Evolutionary conservation across 2,329 filamentous ascomycete species (phyloP).

Genomic region (Claviceps purpurea): DNA sequence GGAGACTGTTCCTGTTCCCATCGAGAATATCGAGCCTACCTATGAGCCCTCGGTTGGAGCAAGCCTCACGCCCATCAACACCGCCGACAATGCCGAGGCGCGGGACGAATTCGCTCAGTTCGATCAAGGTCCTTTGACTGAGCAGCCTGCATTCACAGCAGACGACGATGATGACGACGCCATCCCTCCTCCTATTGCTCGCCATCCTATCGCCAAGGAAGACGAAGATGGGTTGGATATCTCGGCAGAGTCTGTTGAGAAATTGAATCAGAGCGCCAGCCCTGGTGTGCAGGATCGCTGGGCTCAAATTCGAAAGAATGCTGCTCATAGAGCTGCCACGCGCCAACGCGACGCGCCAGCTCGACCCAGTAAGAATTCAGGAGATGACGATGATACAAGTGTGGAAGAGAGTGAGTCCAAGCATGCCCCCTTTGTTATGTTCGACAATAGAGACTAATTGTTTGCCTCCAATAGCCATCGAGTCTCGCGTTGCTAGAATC

Average conservation of each 20-base stretch:
- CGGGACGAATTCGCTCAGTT: constrained; percentile 53
- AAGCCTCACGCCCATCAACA: constrained; percentile 45
- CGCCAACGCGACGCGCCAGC: constrained; percentile 53
- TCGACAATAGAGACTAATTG: constrained; percentile 10
- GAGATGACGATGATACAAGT: constrained; percentile 76
- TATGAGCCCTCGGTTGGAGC: constrained; percentile 14
- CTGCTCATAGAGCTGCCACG: constrained; percentile 62
- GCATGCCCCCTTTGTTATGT: neutral
- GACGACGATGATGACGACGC: constrained; percentile 37
- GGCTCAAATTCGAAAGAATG: constrained; percentile 93
- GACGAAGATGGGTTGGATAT: constrained; percentile 8
- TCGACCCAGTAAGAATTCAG: constrained; percentile 42
- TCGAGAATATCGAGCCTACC: constrained; percentile 9
- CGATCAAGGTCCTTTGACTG: constrained; percentile 75
- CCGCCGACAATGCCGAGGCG: constrained; percentile 44
- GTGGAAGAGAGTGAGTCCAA: constrained; percentile 75
- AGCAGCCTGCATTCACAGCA: constrained; percentile 75
- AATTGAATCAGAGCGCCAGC: constrained; percentile 20
- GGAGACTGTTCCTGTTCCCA: neutral
- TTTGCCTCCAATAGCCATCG: constrained; percentile 53
- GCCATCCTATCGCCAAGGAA: constrained; percentile 16
- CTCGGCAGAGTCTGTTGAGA: constrained; percentile 16
- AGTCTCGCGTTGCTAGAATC: constrained; percentile 91
- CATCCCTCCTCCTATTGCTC: constrained; percentile 39
- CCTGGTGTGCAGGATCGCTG: constrained; percentile 57